Evolutionary conservation across 2,329 filamentous ascomycete genomes (phyloP).

Genomic region (Hysterium pulicare): DNA sequence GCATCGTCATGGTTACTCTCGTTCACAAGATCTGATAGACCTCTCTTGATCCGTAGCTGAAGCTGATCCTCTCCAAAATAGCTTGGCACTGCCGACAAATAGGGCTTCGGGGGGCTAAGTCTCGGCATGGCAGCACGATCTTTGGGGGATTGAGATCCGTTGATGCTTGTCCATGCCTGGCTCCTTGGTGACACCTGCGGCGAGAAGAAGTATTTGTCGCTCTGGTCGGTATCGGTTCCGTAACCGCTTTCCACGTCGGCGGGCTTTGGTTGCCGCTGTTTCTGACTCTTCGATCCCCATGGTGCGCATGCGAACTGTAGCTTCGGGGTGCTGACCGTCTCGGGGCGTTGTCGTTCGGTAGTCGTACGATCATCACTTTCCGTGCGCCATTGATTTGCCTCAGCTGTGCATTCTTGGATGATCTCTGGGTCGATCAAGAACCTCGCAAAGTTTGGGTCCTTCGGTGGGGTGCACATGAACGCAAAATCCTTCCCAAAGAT

Average conservation of each 20-base stretch:
- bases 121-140: slow-evolving; percentile 11
- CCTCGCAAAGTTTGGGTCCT: slow-evolving; percentile 58
- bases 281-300: slow-evolving; percentile 10
- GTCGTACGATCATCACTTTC: slow-evolving; percentile 18
- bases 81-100: slow-evolving; percentile 16
- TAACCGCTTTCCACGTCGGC: slow-evolving; percentile 40
- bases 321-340: slow-evolving; percentile 8
- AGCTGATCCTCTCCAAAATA: slow-evolving; percentile 7
- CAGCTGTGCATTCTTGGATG: slow-evolving; percentile 33
- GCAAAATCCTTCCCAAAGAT: slow-evolving; percentile 85
- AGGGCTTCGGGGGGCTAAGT: slow-evolving; percentile 11
- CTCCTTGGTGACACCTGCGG: slow-evolving; percentile 39
- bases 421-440: slow-evolving; percentile 42
- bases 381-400: slow-evolving; percentile 36
- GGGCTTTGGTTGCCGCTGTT: slow-evolving; percentile 10
- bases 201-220: slow-evolving; percentile 35
- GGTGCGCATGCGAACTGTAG: slow-evolving; percentile 14
- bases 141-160: slow-evolving; percentile 25
- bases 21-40: slow-evolving; percentile 22
- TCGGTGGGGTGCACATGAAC: slow-evolving; percentile 62
- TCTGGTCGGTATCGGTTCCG: slow-evolving; percentile 40
- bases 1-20: slow-evolving; percentile 5
- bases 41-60: slow-evolving; percentile 23
- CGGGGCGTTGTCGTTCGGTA: slow-evolving; percentile 5
- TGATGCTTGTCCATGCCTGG: slow-evolving; percentile 42